Conservation (phyloP, 305 asterid species). For the Solanum aculeatissimum region DNA sequence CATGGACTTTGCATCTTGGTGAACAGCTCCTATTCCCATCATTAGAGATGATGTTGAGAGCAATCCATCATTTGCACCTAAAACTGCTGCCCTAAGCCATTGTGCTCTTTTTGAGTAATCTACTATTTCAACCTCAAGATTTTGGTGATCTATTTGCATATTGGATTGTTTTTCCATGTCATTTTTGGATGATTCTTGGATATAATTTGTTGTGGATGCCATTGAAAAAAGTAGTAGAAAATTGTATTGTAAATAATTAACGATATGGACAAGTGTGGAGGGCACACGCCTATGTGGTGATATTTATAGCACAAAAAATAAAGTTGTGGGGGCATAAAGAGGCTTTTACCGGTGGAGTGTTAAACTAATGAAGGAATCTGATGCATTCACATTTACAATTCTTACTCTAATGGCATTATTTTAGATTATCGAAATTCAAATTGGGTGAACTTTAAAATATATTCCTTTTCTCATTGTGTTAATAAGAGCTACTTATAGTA, state of each 20-base stretch:
- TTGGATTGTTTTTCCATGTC: conserved; percentile 7
- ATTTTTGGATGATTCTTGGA: conserved; percentile 1
- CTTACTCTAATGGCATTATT: neutral
- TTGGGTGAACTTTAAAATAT: too few relatives aligned
- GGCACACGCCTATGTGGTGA: conserved; percentile 20
- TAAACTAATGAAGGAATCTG: neutral
- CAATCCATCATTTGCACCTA: conserved; percentile 72
- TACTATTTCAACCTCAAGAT: neutral
- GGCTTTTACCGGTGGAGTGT: neutral
- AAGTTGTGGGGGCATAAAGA: neutral
- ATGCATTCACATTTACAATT: neutral
- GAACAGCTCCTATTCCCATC: conserved; percentile 63
- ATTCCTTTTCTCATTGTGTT: too few relatives aligned
- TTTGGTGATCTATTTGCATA: neutral
- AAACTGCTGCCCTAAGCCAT: conserved; percentile 71
- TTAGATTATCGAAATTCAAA: too few relatives aligned
- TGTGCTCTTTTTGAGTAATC: conserved; percentile 53
- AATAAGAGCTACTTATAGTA: too few relatives aligned
- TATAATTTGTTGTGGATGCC: neutral
- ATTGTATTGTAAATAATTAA: neutral
- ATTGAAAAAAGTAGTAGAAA: neutral
- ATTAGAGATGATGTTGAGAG: conserved; percentile 53
- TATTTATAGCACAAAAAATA: conserved; percentile 8
- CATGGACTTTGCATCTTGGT: conserved; percentile 39
- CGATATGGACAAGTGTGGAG: conserved; percentile 20